These are phyloP conservation scores for Yamadazyma nakazawae DNA, from an alignment of 805 yeast species.

Conservation along the genomic window DNA sequence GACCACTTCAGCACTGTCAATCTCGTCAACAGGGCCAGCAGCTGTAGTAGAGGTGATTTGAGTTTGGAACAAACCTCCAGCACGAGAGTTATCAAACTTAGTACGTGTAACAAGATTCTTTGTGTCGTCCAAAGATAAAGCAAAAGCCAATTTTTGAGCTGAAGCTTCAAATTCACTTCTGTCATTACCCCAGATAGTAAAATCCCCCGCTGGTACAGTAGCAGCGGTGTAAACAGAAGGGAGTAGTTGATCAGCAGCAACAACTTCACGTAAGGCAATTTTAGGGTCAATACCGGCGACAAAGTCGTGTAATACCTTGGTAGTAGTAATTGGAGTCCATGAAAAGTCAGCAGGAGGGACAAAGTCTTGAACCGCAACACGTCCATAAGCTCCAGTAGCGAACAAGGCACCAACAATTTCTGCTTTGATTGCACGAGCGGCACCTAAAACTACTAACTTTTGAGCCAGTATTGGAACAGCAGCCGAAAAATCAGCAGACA, in stretches of 20 bases:
- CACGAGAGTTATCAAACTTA: conserved; percentile 65
- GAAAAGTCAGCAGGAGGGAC: conserved; percentile 48
- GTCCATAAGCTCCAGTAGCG: conserved; percentile 41
- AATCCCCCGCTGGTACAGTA: conserved; percentile 43
- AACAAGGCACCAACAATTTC: conserved; percentile 74
- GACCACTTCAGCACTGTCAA: conserved; percentile 62
- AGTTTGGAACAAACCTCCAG: conserved; percentile 75
- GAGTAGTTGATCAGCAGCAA: not conserved
- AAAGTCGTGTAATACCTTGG: conserved; percentile 47
- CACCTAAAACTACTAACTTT: conserved; percentile 58
- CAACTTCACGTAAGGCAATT: conserved; percentile 17
- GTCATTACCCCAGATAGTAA: conserved; percentile 68
- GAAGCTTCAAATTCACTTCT: conserved; percentile 51
- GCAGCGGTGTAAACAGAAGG: conserved; percentile 28
- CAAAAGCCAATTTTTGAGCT: conserved; percentile 63
- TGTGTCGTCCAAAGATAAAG: conserved; percentile 61
- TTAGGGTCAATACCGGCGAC: conserved; percentile 26
- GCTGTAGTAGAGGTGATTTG: conserved; percentile 43
- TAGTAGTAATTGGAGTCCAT: conserved; percentile 55
- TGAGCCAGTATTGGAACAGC: conserved; percentile 57
- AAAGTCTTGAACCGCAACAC: conserved; percentile 47
- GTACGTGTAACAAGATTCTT: conserved; percentile 54
- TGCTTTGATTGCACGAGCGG: conserved; percentile 50
- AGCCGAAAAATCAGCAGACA: conserved; percentile 54
- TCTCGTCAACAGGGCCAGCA: conserved; percentile 16